Evolutionary conservation across 345 rosid genomes (phyloP).

Genomic region (Citrus trifoliata): DNA sequence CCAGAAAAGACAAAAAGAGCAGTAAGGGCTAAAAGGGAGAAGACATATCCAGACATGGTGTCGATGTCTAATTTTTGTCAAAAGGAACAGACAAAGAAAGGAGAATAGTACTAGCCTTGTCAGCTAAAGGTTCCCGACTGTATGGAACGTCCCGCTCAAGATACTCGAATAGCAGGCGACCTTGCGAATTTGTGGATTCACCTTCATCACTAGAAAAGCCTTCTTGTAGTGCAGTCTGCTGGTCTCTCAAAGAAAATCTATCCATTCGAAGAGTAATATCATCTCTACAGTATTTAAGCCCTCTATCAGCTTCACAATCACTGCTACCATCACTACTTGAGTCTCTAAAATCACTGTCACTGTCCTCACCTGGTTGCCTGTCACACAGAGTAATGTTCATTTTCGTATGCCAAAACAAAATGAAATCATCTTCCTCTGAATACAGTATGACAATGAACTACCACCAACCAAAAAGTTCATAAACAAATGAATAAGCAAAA

Average conservation of each 20-base stretch:
- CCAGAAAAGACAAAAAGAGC: background rate
- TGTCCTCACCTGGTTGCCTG: slow-evolving; percentile 60
- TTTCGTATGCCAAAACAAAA: slow-evolving; percentile 6
- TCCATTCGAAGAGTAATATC: slow-evolving; percentile 35
- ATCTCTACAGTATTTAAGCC: slow-evolving; percentile 27
- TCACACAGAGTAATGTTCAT: slow-evolving; percentile 5
- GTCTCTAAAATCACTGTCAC: slow-evolving; percentile 71
- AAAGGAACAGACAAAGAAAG: background rate
- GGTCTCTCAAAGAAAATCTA: slow-evolving; percentile 48
- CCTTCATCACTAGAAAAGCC: slow-evolving; percentile 75
- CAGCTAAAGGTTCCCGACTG: slow-evolving; percentile 85
- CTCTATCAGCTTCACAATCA: slow-evolving; percentile 61
- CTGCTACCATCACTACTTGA: slow-evolving; percentile 78
- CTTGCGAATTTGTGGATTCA: slow-evolving; percentile 50
- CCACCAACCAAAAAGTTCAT: background rate
- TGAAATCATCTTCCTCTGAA: background rate
- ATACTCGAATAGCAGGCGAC: slow-evolving; percentile 63
- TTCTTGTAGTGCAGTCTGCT: slow-evolving; percentile 32
- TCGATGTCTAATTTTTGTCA: background rate
- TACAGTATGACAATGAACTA: background rate
- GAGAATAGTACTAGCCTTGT: slow-evolving; percentile 57
- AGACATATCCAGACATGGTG: background rate
- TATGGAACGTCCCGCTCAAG: slow-evolving; percentile 78
- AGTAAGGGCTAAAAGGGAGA: background rate
- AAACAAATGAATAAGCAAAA: background rate